Percentiles rank a stretch among this genome's conserved stretches.
These are phyloP conservation scores for Globisporangium radiosum DNA, from an alignment of 352 stramenopile genomes.

Conservation along the genomic window DNA sequence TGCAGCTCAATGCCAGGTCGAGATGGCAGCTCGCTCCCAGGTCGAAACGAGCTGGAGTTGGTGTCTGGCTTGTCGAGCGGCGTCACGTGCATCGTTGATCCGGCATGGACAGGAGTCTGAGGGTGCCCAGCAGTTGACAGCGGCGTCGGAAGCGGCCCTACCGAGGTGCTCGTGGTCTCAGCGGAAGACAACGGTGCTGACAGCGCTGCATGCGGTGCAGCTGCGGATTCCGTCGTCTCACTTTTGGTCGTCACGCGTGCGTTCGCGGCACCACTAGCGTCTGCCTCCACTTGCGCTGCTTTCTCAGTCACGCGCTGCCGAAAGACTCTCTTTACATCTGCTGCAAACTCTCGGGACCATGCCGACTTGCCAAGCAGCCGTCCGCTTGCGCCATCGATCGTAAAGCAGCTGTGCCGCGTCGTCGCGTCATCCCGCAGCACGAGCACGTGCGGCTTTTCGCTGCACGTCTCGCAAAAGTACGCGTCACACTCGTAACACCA, in stretches of 20 bases:
- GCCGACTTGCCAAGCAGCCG: slow-evolving; percentile 34
- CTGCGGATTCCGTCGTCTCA: not conserved
- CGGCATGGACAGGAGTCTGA: too few species aligned
- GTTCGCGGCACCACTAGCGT: too few species aligned
- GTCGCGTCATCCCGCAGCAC: slow-evolving; percentile 22
- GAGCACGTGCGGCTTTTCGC: slow-evolving; percentile 49
- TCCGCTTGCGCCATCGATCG: slow-evolving; percentile 46
- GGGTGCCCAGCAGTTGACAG: too few species aligned
- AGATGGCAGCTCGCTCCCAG: too few species aligned
- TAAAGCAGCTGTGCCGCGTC: slow-evolving; percentile 41
- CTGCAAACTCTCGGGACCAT: slow-evolving; percentile 32
- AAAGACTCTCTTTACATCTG: slow-evolving; percentile 24
- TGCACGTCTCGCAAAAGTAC: slow-evolving; percentile 54
- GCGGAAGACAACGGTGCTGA: not conserved
- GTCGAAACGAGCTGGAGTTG: too few species aligned
- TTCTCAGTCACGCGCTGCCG: slow-evolving; percentile 24
- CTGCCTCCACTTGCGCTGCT: slow-evolving; percentile 1
- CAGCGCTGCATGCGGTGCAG: not conserved
- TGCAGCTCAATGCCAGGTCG: too few species aligned
- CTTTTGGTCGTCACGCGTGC: not conserved
- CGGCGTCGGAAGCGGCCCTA: too few species aligned
- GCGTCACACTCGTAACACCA: slow-evolving; percentile 64
- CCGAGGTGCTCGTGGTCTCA: too few species aligned
- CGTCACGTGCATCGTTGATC: too few species aligned
- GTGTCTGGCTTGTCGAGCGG: too few species aligned